These are phyloP conservation scores for Myxozyma mucilagina DNA, from an alignment of 805 yeast species.

Conservation along the genomic window DNA sequence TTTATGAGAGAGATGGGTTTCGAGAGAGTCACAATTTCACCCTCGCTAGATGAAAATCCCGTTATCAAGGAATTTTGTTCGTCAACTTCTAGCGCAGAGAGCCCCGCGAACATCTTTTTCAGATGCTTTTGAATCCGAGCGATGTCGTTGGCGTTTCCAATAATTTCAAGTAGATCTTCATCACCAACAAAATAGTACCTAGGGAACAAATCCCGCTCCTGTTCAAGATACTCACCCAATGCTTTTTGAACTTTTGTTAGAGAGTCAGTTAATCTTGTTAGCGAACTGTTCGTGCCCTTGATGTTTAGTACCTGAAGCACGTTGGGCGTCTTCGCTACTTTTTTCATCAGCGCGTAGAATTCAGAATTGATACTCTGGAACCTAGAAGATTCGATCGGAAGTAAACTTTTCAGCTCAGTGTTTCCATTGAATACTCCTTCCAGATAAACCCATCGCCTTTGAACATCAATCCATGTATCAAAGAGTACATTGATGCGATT, in stretches of 20 bases:
- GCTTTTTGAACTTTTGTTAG: conserved; percentile 62
- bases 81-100: conserved; percentile 48
- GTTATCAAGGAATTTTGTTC: conserved; percentile 41
- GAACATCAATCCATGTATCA: conserved; percentile 79
- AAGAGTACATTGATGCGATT: conserved; percentile 52
- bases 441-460: conserved; percentile 83
- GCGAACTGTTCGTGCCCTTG: conserved; percentile 48
- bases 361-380: conserved; percentile 66
- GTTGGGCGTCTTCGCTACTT: conserved; percentile 49
- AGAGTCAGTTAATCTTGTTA: conserved; percentile 58
- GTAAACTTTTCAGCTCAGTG: conserved; percentile 57
- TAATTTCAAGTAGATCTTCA: conserved; percentile 79
- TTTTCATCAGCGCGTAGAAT: conserved; percentile 52
- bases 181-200: conserved; percentile 87
- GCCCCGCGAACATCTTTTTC: conserved; percentile 70
- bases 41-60: conserved; percentile 63
- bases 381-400: conserved; percentile 69
- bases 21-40: conserved; percentile 53
- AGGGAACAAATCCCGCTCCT: conserved; percentile 73
- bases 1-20: conserved; percentile 49
- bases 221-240: conserved; percentile 73
- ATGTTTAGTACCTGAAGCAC: conserved; percentile 57
- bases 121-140: conserved; percentile 56
- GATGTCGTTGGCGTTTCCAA: conserved; percentile 62
- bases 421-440: conserved; percentile 69